Conservation (phyloP, 1,284 basidiomycete genomes). For the Sparassis latifolia region DNA sequence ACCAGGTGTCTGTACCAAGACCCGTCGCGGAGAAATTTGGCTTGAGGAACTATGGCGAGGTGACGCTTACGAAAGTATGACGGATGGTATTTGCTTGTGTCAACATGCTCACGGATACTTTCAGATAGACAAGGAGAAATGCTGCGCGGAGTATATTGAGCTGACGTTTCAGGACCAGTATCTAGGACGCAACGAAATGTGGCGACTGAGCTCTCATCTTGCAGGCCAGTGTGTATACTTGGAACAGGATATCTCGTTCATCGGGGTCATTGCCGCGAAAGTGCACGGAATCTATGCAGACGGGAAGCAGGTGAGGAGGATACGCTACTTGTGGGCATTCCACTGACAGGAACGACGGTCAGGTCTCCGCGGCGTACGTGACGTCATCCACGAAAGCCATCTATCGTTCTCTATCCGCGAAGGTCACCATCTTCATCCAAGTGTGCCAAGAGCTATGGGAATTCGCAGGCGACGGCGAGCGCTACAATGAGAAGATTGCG, state of each 20-base stretch:
- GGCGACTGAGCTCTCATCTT: slow-evolving; percentile 74
- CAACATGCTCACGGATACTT: slow-evolving; percentile 5
- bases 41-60: slow-evolving; percentile 67
- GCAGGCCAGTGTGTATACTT: slow-evolving; percentile 71
- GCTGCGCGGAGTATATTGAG: slow-evolving; percentile 79
- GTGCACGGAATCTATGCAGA: slow-evolving; percentile 71
- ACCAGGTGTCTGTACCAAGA: slow-evolving; percentile 69
- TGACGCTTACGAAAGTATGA: slow-evolving; percentile 59
- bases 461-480: slow-evolving; percentile 93
- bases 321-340: background rate
- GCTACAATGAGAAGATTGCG: slow-evolving; percentile 94
- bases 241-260: slow-evolving; percentile 69
- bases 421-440: slow-evolving; percentile 91
- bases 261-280: slow-evolving; percentile 74
- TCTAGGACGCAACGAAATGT: slow-evolving; percentile 90
- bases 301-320: slow-evolving; percentile 47
- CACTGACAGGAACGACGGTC: slow-evolving; percentile 4
- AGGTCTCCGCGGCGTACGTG: slow-evolving; percentile 80
- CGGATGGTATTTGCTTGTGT: slow-evolving; percentile 3
- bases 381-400: slow-evolving; percentile 83
- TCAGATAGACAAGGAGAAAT: slow-evolving; percentile 61
- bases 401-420: slow-evolving; percentile 88
- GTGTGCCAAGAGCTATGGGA: slow-evolving; percentile 96
- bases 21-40: slow-evolving; percentile 62
- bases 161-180: slow-evolving; percentile 90